These are phyloP conservation scores for Apiotrichum brassicae DNA, from an alignment of 1,284 basidiomycete genomes.

Conservation along the genomic window DNA sequence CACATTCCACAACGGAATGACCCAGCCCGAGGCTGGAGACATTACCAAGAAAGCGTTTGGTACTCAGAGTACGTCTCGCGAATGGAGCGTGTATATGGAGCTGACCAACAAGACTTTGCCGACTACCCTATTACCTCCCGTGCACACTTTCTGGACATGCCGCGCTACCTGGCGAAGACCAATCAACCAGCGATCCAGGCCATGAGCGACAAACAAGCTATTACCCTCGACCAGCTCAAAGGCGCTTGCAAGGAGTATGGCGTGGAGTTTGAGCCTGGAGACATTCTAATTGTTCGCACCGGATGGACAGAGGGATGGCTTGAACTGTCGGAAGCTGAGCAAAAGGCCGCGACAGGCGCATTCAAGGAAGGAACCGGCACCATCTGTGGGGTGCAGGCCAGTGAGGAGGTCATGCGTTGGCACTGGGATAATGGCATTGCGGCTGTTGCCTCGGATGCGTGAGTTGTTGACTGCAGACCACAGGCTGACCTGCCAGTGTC, in stretches of 20 bases:
- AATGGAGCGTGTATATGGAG: not conserved
- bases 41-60: slow-evolving; percentile 2
- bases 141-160: slow-evolving; percentile 17
- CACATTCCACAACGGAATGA: slow-evolving; percentile 14
- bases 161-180: slow-evolving; percentile 31
- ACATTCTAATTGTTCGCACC: slow-evolving; percentile 42
- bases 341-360: slow-evolving; percentile 19
- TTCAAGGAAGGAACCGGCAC: slow-evolving; percentile 15
- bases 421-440: slow-evolving; percentile 49
- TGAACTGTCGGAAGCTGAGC: slow-evolving; percentile 28
- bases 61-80: slow-evolving; percentile 9
- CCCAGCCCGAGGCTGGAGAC: slow-evolving; percentile 6
- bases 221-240: slow-evolving; percentile 26
- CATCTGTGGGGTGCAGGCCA: slow-evolving; percentile 27
- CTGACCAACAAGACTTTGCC: slow-evolving; percentile 15
- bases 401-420: slow-evolving; percentile 40
- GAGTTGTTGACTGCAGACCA: slow-evolving; percentile 12
- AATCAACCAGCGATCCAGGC: slow-evolving; percentile 36
- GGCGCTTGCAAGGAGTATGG: slow-evolving; percentile 25
- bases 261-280: slow-evolving; percentile 32
- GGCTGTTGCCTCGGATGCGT: slow-evolving; percentile 46
- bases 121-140: slow-evolving; percentile 15
- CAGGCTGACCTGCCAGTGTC: slow-evolving; percentile 12
- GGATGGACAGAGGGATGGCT: slow-evolving; percentile 44
- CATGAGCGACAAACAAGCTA: slow-evolving; percentile 24